Percentiles rank a stretch among this genome's conserved stretches.
Evolutionary conservation across 1,284 basidiomycete species (phyloP).

Genomic region (Termitomyces sp.): DNA sequence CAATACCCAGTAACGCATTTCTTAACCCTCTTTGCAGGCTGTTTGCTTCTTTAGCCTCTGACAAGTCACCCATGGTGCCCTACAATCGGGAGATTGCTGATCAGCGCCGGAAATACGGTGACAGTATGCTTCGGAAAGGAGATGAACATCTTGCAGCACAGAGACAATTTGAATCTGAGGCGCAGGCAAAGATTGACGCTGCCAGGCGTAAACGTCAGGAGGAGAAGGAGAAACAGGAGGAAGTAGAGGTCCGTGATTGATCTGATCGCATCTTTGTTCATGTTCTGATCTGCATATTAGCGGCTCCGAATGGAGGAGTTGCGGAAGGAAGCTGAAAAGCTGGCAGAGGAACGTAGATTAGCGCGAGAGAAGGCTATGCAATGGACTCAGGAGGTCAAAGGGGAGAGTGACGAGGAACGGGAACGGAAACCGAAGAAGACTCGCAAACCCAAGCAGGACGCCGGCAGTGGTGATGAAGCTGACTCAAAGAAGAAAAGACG

Average conservation of each 20-base stretch:
- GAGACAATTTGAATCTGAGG: slow-evolving; percentile 68
- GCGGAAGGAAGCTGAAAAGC: slow-evolving; percentile 55
- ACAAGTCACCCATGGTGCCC: slow-evolving; percentile 66
- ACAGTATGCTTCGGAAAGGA: slow-evolving; percentile 73
- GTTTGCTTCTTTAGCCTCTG: slow-evolving; percentile 77
- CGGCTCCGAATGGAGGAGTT: slow-evolving; percentile 53
- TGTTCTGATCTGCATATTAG: slow-evolving; percentile 27
- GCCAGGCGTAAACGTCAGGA: slow-evolving; percentile 66
- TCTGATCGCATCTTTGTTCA: background rate
- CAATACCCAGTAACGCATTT: background rate
- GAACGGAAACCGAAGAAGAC: slow-evolving; percentile 60
- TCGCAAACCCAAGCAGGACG: slow-evolving; percentile 49
- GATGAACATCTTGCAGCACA: slow-evolving; percentile 77
- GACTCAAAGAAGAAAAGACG: slow-evolving; percentile 53
- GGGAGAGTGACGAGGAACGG: slow-evolving; percentile 73
- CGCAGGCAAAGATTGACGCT: slow-evolving; percentile 67
- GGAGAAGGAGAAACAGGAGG: slow-evolving; percentile 57
- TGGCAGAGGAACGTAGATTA: slow-evolving; percentile 68
- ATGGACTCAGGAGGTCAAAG: slow-evolving; percentile 64
- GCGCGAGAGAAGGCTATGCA: slow-evolving; percentile 77
- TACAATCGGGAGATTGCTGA: slow-evolving; percentile 85
- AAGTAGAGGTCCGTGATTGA: slow-evolving; percentile 45
- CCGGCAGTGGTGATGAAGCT: slow-evolving; percentile 51
- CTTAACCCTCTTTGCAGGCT: slow-evolving; percentile 41
- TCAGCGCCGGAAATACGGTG: slow-evolving; percentile 84